Evolutionary conservation across 1,284 basidiomycete species (phyloP), one percentile per base, ranked within the genome.

Genomic region (Puccinia horiana): DNA sequence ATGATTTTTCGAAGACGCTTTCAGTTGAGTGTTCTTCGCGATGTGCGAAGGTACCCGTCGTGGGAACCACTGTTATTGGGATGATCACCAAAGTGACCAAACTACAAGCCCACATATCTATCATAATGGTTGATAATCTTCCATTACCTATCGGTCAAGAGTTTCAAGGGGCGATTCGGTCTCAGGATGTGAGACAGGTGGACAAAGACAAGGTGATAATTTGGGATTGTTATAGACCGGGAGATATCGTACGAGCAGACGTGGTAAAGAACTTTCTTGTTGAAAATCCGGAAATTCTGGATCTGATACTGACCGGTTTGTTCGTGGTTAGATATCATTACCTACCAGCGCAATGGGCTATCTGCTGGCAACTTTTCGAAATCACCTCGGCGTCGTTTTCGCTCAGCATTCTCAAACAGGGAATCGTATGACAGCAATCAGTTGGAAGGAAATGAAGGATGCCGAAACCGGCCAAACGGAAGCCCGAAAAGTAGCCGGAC

Each of bases 201-300:
- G 95, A 97, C 86, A 94, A 94, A 85, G 94, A 96, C 88, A 93
- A 92, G 86, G 91, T 98, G 83, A 96, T 94, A 87, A 93, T 98
- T 84, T 92, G 91, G 47, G 94, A 97, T 84, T 98, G 95, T 86
- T 99, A 98, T 88, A 90, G 97, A 58, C 93, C 96, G 0, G 96
- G 97, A 4, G 96, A 99, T 88, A 93, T 98, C 77, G 93, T 99
- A 40, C 92, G 93, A 84, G 96, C 95, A 6, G 88, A 93, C 58
- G 95, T 98, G 85, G 95, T 97, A 87, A 87, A 93, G 90, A 20
- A 6, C 42, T 47, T 69, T 42, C 40, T n/a, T 29, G 37, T 72
- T 69, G 26, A 37, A 9, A 37, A 16, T 44, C n/a, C 14, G 44
- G 23, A 23, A 1, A 65, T 49, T 23, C 16, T 14, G 26, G 23